These are phyloP conservation scores for Ambrosia hybrid DNA, from an alignment of 140 eudicot species.

Conservation along the genomic window DNA sequence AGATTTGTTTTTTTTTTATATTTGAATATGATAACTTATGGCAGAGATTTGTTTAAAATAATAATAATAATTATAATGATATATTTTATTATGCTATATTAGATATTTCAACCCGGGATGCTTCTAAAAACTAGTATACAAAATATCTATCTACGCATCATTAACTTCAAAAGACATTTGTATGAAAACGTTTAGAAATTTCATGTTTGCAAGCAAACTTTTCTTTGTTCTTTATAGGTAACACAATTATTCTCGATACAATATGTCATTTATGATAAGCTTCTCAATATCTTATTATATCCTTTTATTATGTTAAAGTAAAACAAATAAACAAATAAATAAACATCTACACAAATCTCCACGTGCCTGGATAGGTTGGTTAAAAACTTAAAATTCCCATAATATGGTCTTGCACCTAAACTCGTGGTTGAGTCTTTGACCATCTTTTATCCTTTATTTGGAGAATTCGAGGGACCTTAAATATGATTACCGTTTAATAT, in stretches of 20 bases:
- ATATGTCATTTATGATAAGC: background rate
- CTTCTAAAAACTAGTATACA: no score
- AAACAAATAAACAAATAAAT: background rate
- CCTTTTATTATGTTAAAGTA: background rate
- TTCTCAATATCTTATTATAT: constrained; percentile 5
- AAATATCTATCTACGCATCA: background rate
- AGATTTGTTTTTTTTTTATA: no score
- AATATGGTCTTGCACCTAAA: constrained; percentile 22
- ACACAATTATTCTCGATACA: background rate
- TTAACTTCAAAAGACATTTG: background rate
- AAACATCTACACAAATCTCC: constrained; percentile 4
- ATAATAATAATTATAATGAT: no score
- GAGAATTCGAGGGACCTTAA: background rate
- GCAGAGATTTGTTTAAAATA: no score
- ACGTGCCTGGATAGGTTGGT: constrained; percentile 14
- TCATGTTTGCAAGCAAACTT: constrained; percentile 2
- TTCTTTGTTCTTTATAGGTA: background rate
- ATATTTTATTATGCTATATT: no score
- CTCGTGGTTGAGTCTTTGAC: constrained; percentile 22
- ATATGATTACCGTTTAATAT: no score
- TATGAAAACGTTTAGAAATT: background rate
- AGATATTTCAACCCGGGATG: no score
- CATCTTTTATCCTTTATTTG: constrained; percentile 13
- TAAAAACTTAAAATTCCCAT: background rate
- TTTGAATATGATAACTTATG: no score